These are phyloP conservation scores for Chamaecyparis obtusa DNA, from an alignment of 75 land plant genomes.

Conservation along the genomic window DNA sequence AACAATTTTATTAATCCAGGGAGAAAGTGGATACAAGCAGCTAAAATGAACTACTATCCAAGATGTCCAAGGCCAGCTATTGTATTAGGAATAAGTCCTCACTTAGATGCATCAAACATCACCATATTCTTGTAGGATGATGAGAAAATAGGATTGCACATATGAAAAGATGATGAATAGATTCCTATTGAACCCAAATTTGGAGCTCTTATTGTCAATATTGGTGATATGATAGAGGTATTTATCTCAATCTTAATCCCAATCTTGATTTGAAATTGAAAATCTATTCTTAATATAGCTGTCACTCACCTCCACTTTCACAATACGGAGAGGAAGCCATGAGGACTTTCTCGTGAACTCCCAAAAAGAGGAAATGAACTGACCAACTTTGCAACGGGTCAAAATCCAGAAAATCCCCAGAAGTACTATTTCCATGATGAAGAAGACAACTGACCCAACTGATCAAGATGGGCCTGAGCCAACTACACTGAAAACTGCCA, in stretches of 20 bases:
- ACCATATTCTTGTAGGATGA: slow-evolving; percentile 55
- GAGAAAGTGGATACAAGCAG: slow-evolving; percentile 59
- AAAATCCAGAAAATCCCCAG: too few relatives aligned
- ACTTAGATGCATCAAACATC: slow-evolving; percentile 35
- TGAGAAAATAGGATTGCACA: slow-evolving; percentile 37
- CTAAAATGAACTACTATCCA: slow-evolving; percentile 47
- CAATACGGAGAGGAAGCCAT: too few relatives aligned
- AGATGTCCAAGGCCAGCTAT: slow-evolving; percentile 29
- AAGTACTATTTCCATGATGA: too few relatives aligned
- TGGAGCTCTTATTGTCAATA: slow-evolving; percentile 42
- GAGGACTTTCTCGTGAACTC: too few relatives aligned
- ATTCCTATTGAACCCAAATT: slow-evolving; percentile 22
- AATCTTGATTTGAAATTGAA: not conserved
- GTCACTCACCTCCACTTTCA: too few relatives aligned
- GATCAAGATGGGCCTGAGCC: too few relatives aligned
- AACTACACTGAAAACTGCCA: too few relatives aligned
- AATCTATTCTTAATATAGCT: too few relatives aligned
- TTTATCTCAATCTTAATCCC: too few relatives aligned
- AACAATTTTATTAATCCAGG: slow-evolving; percentile 52
- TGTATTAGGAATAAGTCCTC: slow-evolving; percentile 27
- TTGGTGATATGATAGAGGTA: slow-evolving; percentile 45
- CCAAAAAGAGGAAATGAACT: too few relatives aligned
- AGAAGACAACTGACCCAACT: too few relatives aligned
- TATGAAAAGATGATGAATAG: slow-evolving; percentile 48
- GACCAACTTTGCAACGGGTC: too few relatives aligned